Evolutionary conservation across 176 grass and related monocot genomes (phyloP), one percentile per base, ranked within the genome.

Genomic region (Oryza longistaminata): DNA sequence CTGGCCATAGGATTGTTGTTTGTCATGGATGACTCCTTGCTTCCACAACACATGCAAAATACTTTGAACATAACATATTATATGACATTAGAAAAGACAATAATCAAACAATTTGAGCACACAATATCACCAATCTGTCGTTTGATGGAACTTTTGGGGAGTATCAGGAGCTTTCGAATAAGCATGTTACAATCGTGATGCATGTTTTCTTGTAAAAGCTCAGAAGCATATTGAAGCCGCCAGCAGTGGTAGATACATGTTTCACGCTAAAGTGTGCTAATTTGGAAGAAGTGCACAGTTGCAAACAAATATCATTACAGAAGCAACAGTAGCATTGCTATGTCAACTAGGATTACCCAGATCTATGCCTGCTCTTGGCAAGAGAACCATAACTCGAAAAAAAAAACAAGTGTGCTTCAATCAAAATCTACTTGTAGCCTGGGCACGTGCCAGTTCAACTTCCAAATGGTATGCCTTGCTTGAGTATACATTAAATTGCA

Each of bases 1-100:
- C 61, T 67, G 45, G 71, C 81, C 45, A 74, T 29, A 37, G 35
- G 67, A 53, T 52, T 35, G 16, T 83, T 74, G 53, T 66, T 29
- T 52, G 50, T 66, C 8, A 5, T 81, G n/a, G 24, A 76, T 42
- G 65, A 4, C 70, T 74, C 19, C 77, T 46, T 53, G 16, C 46
- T 42, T 6, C 24, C 16, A 71, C 43, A 34, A 26, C 4, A 33
- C 40, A 15, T 43, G n/a, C 52, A 68, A 58, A 73, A 16, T 64
- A 77, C 44, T 11, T 74, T 10, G 0, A 64, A 83, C 7, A 64
- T 17, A 48, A 24, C 26, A 34, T 25, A 11, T n/a, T 79, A 39
- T 40, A 65, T 49, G 0, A 7, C 12, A 17, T 35, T 70, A 67
- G 37, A 33, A 75, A 74, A 64, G 7, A 9, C 19, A 62, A 82